Conservation (phyloP, 2,329 filamentous ascomycete genomes). For the Epichloe aotearoae region DNA sequence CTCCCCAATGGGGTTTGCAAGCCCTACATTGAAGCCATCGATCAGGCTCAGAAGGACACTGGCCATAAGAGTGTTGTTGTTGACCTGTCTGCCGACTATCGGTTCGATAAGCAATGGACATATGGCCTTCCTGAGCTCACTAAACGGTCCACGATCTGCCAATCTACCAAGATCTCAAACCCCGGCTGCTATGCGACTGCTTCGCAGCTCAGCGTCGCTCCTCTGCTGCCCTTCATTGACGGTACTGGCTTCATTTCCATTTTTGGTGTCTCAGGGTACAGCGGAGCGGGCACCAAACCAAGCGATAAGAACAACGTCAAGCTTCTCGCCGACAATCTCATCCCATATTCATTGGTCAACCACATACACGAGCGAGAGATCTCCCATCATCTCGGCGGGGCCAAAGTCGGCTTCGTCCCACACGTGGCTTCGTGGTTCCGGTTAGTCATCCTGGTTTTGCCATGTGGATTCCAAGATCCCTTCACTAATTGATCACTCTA, state of each 20-base stretch:
- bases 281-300: slow-evolving; percentile 87
- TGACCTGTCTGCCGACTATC: slow-evolving; percentile 93
- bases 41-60: slow-evolving; percentile 46
- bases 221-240: slow-evolving; percentile 44
- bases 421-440: slow-evolving; percentile 91
- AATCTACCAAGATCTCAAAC: slow-evolving; percentile 74
- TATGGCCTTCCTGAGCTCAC: slow-evolving; percentile 85
- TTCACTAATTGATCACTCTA: background rate
- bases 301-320: slow-evolving; percentile 87
- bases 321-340: slow-evolving; percentile 54
- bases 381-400: slow-evolving; percentile 57
- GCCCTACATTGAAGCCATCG: slow-evolving; percentile 81
- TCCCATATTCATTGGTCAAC: slow-evolving; percentile 66
- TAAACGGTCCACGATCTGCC: slow-evolving; percentile 60
- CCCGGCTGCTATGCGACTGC: slow-evolving; percentile 94
- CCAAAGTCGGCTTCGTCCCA: slow-evolving; percentile 68
- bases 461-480: too few species aligned
- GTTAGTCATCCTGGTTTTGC: background rate
- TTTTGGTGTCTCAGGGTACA: slow-evolving; percentile 90
- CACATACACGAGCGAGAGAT: slow-evolving; percentile 95
- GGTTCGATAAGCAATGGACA: slow-evolving; percentile 69
- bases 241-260: slow-evolving; percentile 60
- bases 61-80: slow-evolving; percentile 61
- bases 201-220: slow-evolving; percentile 78
- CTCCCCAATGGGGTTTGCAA: slow-evolving; percentile 91